Conservation (phyloP, 345 rosid species). For the Bruguiera gymnorhiza region DNA sequence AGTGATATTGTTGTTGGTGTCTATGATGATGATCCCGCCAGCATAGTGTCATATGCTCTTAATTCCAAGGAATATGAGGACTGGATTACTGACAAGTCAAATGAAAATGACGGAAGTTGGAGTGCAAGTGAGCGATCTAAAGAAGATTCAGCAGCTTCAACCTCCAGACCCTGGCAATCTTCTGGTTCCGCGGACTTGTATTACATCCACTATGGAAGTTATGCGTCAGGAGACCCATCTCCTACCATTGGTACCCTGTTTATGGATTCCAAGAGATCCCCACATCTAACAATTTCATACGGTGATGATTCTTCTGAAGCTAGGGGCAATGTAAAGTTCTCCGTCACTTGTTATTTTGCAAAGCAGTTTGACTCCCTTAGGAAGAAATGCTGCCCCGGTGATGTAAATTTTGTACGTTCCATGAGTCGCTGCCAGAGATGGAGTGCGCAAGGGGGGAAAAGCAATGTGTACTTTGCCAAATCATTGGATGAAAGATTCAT, state of each 20-base stretch:
- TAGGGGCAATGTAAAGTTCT: conserved; percentile 74
- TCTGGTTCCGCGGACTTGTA: conserved; percentile 59
- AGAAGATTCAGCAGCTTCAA: conserved; percentile 44
- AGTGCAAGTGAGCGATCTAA: conserved; percentile 26
- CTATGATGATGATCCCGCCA: conserved; percentile 85
- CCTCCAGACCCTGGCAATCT: conserved; percentile 64
- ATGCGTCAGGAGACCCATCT: conserved; percentile 47
- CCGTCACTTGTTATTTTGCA: conserved; percentile 86
- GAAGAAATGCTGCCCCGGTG: conserved; percentile 74
- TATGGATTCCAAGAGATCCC: conserved; percentile 61
- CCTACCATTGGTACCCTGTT: conserved; percentile 38
- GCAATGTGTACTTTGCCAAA: conserved; percentile 92
- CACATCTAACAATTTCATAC: conserved; percentile 67
- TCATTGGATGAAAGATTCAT: conserved; percentile 94
- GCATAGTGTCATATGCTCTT: conserved; percentile 85
- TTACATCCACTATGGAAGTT: conserved; percentile 49
- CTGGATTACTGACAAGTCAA: conserved; percentile 50
- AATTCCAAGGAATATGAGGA: conserved; percentile 74
- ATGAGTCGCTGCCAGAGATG: conserved; percentile 86
- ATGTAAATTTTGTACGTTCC: conserved; percentile 77
- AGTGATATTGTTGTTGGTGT: conserved; percentile 73
- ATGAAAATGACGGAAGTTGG: conserved; percentile 46
- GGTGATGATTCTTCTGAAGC: conserved; percentile 53
- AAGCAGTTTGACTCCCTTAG: conserved; percentile 78
- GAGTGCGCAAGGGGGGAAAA: conserved; percentile 98